Evolutionary conservation across 352 stramenopile genomes (phyloP).

Genomic region (Phytophthora ohioensis): DNA sequence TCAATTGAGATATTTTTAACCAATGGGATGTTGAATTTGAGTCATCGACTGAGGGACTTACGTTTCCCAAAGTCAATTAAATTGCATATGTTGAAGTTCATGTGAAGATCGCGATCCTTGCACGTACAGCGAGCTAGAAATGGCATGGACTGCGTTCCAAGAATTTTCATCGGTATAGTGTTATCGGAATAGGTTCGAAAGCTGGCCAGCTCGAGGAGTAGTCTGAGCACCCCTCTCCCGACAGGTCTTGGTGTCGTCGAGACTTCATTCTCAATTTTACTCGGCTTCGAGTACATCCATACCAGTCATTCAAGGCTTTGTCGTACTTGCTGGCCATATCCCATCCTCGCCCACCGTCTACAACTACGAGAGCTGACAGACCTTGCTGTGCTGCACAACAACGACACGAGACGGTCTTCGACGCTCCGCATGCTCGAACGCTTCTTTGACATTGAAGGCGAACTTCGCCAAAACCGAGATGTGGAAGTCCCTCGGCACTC

Average conservation of each 20-base stretch:
- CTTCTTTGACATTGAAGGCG: neutral
- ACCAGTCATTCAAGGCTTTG: neutral
- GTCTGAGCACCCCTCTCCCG: neutral
- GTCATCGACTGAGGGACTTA: too few species aligned
- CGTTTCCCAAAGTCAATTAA: too few species aligned
- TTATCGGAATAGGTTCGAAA: neutral
- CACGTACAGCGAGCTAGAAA: too few species aligned
- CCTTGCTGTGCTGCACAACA: neutral
- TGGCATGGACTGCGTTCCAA: too few species aligned
- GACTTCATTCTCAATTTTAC: neutral
- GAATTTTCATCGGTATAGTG: neutral
- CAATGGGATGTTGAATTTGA: too few species aligned
- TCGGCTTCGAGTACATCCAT: neutral
- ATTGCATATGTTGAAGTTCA: too few species aligned
- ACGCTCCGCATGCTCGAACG: neutral
- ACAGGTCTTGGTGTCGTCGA: neutral
- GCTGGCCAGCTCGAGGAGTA: neutral
- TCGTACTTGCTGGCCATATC: neutral
- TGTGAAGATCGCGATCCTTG: too few species aligned
- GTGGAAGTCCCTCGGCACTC: neutral
- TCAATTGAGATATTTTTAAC: too few species aligned
- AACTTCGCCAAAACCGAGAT: neutral
- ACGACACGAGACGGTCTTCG: slow-evolving; percentile 4
- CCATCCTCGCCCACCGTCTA: neutral
- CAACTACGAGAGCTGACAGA: neutral